Base-by-base conservation (phyloP, 2,329 filamentous ascomycete species). In the Chaetomiaceae sp. region DNA sequence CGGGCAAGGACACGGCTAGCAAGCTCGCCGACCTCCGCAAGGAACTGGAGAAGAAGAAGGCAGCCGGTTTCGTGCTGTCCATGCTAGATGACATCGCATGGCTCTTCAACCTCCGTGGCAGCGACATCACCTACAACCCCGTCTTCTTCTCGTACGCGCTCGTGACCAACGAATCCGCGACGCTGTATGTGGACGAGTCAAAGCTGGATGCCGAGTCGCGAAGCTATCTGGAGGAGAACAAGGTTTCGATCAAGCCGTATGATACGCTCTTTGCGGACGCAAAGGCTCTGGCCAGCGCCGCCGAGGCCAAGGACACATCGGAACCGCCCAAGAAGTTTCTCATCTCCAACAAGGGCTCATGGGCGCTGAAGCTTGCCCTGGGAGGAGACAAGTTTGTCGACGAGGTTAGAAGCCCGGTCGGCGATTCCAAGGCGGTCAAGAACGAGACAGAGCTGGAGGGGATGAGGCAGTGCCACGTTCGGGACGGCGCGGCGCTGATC, bases 61-160 rank as follows among this genome's bases (percentile, higher is more conserved):
- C 83, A 6, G 78, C 83, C 15, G 91, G 88, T 1, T 88, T 97
- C 57, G 81, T 97, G 39, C 80, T 97, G 37, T 96, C 90, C 6
- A 90, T 94, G 83, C 79, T 98, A 35, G 93, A 98, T 60, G 93
- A 98, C 67, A 81, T 96, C 58, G 93, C 93, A 10, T 98, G 93
- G 93, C 75, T 98, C n/a, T 96, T 96, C 72, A 98, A 98, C 67
- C 71, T 98, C 39, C 83, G 93, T 57, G 93, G 93, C 58, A 93
- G 78, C 64, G 93, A 97, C 63, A 97, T 98, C 55, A 88, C 89
- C 0, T 98, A 93, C 71, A 98, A 98, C 62, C 93, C 93, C 0
- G 93, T 98, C 40, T 97, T 98, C 73, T 97, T 97, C 68, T 93
- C 91, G 14, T 98, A 97, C 60, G 91, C 91, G 36, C 78, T 93